These are phyloP conservation scores for Triglochin maritima DNA, from an alignment of 106 monocot species.

Conservation along the genomic window DNA sequence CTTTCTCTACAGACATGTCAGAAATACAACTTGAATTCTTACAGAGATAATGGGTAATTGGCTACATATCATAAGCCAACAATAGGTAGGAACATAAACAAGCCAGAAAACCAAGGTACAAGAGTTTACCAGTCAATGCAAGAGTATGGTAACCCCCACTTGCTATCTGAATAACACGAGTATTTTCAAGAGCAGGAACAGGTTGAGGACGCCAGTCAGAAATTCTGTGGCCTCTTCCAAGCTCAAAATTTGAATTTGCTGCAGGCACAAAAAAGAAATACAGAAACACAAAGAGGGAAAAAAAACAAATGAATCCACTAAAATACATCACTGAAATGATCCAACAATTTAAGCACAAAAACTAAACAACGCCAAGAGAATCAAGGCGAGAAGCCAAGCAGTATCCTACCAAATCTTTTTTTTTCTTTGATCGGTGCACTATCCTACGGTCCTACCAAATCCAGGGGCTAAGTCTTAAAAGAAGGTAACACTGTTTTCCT, in stretches of 20 bases:
- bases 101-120: neutral
- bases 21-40: neutral
- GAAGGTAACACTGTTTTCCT: no score
- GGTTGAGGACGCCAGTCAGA: constrained; percentile 81
- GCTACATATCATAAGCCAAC: neutral
- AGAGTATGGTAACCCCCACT: constrained; percentile 91
- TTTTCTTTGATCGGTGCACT: no score
- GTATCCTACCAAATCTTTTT: no score
- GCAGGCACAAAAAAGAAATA: constrained; percentile 3
- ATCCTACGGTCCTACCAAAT: no score
- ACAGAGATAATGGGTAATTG: neutral
- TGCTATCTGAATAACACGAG: constrained; percentile 56
- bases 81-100: constrained; percentile 4
- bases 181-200: constrained; percentile 43
- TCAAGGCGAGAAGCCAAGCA: no score
- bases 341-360: neutral
- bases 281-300: constrained; percentile 9
- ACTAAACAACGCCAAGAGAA: no score
- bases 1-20: constrained; percentile 33
- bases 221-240: constrained; percentile 71
- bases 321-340: neutral
- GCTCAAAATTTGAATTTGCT: constrained; percentile 97
- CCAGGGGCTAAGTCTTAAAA: no score
- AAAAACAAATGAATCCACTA: neutral
- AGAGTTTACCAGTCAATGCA: constrained; percentile 70